These are phyloP conservation scores for Thyridium curvatum DNA, from an alignment of 2,329 filamentous ascomycete genomes.

Conservation along the genomic window DNA sequence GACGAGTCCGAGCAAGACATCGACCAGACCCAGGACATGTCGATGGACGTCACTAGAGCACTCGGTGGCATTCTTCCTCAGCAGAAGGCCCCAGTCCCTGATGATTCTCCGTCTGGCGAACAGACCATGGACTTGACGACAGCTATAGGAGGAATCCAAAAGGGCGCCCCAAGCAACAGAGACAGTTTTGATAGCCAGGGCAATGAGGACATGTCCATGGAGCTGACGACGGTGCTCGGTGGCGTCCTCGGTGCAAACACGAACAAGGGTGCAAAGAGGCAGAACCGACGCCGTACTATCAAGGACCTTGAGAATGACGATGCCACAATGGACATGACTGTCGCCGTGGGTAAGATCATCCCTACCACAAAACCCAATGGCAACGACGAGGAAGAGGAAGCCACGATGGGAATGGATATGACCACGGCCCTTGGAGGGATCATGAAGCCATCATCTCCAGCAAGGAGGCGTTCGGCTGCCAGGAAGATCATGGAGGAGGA, in stretches of 20 bases:
- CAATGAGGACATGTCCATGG: conserved; percentile 73
- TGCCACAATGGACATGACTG: conserved; percentile 31
- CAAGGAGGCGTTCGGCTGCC: conserved; percentile 36
- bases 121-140: conserved; percentile 83
- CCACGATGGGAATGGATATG: conserved; percentile 61
- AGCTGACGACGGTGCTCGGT: conserved; percentile 63
- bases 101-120: conserved; percentile 37
- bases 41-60: conserved; percentile 87
- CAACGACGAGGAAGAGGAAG: conserved; percentile 24
- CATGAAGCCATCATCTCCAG: conserved; percentile 33
- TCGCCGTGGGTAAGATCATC: conserved; percentile 50
- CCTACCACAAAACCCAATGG: conserved; percentile 19
- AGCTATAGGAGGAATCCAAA: conserved; percentile 65
- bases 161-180: neutral
- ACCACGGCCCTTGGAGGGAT: conserved; percentile 60
- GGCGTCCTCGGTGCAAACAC: conserved; percentile 33
- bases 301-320: conserved; percentile 18
- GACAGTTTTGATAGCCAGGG: conserved; percentile 19
- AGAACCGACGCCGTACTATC: conserved; percentile 14
- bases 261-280: conserved; percentile 6
- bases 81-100: conserved; percentile 15
- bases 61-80: conserved; percentile 70
- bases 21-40: conserved; percentile 62
- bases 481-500: conserved; percentile 56
- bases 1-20: conserved; percentile 26